Base-by-base conservation (phyloP, 805 yeast species). In the Blastobotrys attinorum region DNA sequence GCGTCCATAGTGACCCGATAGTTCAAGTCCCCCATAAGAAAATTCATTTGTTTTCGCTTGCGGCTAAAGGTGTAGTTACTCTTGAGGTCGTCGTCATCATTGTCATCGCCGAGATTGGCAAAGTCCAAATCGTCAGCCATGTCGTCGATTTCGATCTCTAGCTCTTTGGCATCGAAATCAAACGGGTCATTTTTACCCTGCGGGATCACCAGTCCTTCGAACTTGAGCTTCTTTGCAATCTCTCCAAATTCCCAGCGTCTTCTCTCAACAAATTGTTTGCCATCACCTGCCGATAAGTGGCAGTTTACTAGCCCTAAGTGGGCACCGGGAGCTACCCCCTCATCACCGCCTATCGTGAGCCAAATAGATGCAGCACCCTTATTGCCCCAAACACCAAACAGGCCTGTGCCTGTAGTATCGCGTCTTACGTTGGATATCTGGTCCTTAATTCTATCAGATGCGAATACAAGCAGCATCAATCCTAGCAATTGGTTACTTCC, bases 371-470 rank as follows among this genome's bases (percentile, higher is more conserved):
- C 73, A 3, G 80, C 78, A 2, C 83, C 83, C 52, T 77, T 77
- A 58, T 77, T 77, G 15, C 81, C 82, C 75, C 80, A 77, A 20
- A 69, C 51, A 21, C 76, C 71, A 40, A 77, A 54, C 32, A 76
- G 67, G 0, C 83, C 83, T 0, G 82, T 70, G 0, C 83, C 81
- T 4, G 78, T 63, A 0, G 78, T 66, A 2, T 65, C 59, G 3
- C 65, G 62, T 16, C 59, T 57, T 4, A 75, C 43, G 16, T 62
- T 51, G 1, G 68, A 58, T n/a, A 77, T 60, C 47, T 74, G 72
- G 1, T 57, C 48, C 3, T 51, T 55, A 2, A 72, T 39, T 3
- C 58, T 55, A 2, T 54, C 46, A 15, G 57, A 56, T 2, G 68
- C 64, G n/a, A 75, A 54, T 10, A 76, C 54, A 6, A 76, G 61